Evolutionary conservation across 1,139 yeast genomes (phyloP).

Genomic region (Pichia sp.): DNA sequence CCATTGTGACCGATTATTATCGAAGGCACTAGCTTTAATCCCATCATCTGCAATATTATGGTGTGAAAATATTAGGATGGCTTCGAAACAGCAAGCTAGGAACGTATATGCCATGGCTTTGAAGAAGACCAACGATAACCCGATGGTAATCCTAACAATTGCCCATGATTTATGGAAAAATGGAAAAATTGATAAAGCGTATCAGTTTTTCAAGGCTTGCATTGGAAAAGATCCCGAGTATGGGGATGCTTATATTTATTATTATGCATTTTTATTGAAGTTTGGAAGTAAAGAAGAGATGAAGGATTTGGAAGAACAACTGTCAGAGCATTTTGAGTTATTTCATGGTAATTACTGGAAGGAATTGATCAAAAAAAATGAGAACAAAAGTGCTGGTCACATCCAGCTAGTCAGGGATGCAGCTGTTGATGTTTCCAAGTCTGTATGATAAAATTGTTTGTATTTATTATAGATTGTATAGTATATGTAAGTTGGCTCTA

Average conservation of each 20-base stretch:
- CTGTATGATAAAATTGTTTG: not conserved
- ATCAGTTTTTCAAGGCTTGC: constrained; percentile 74
- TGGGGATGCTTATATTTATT: constrained; percentile 83
- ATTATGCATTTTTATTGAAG: constrained; percentile 40
- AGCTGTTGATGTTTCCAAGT: constrained; percentile 10
- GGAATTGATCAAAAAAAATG: constrained; percentile 39
- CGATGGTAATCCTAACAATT: constrained; percentile 54
- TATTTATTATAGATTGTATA: not conserved
- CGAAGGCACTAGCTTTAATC: constrained; percentile 55
- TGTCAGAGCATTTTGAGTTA: constrained; percentile 39
- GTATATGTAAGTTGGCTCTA: not conserved
- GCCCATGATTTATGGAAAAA: constrained; percentile 69
- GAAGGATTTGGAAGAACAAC: constrained; percentile 30
- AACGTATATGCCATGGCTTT: constrained; percentile 70
- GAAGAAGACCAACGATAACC: constrained; percentile 57
- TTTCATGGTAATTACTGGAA: constrained; percentile 57
- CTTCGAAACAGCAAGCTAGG: constrained; percentile 55
- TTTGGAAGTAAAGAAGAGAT: constrained; percentile 33
- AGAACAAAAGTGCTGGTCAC: constrained; percentile 18
- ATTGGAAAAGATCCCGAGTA: constrained; percentile 46
- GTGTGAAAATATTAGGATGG: constrained; percentile 48
- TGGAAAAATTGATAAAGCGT: constrained; percentile 61
- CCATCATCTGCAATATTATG: constrained; percentile 62
- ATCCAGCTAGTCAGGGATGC: constrained; percentile 21
- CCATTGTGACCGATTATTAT: constrained; percentile 54